Percentiles rank a stretch among this genome's conserved stretches.
These are phyloP conservation scores for Colletotrichum sublineola DNA, from an alignment of 2,329 filamentous ascomycete genomes.

Conservation along the genomic window DNA sequence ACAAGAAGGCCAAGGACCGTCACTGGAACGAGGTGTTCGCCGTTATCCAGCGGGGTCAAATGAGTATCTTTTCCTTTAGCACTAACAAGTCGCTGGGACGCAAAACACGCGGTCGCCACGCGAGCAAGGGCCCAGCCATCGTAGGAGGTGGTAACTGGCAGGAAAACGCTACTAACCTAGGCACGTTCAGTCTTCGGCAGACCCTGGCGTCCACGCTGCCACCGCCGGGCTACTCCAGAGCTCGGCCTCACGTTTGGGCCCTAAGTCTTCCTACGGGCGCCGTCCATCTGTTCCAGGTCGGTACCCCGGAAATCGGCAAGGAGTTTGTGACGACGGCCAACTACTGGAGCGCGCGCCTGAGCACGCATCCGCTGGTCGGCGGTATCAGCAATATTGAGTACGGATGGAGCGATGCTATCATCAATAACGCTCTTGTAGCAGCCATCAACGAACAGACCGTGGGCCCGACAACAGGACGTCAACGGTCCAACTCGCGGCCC, in stretches of 20 bases:
- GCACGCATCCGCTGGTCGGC: slow-evolving; percentile 91
- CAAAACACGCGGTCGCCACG: slow-evolving; percentile 69
- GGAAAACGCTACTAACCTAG: slow-evolving; percentile 91
- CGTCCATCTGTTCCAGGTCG: slow-evolving; percentile 98
- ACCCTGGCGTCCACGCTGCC: slow-evolving; percentile 92
- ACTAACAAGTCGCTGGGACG: slow-evolving; percentile 81
- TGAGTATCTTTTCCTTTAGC: slow-evolving; percentile 94
- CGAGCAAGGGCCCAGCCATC: slow-evolving; percentile 68
- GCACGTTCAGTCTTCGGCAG: slow-evolving; percentile 88
- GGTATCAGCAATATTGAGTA: slow-evolving; percentile 98
- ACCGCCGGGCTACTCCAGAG: slow-evolving; percentile 91
- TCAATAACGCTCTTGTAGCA: slow-evolving; percentile 70
- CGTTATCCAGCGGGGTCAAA: slow-evolving; percentile 93
- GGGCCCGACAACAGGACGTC: slow-evolving; percentile 49
- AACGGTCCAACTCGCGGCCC: slow-evolving; percentile 56
- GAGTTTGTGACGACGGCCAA: slow-evolving; percentile 96
- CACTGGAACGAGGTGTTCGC: slow-evolving; percentile 97
- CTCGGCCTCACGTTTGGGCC: slow-evolving; percentile 92
- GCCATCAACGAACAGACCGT: slow-evolving; percentile 63
- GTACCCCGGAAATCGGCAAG: slow-evolving; percentile 92
- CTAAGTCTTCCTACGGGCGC: slow-evolving; percentile 91
- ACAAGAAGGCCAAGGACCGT: slow-evolving; percentile 92
- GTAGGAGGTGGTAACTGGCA: slow-evolving; percentile 99
- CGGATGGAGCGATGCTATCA: slow-evolving; percentile 90
- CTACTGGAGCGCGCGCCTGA: slow-evolving; percentile 96